Conservation (phyloP, 305 asterid genomes). For the Lippia alba region DNA sequence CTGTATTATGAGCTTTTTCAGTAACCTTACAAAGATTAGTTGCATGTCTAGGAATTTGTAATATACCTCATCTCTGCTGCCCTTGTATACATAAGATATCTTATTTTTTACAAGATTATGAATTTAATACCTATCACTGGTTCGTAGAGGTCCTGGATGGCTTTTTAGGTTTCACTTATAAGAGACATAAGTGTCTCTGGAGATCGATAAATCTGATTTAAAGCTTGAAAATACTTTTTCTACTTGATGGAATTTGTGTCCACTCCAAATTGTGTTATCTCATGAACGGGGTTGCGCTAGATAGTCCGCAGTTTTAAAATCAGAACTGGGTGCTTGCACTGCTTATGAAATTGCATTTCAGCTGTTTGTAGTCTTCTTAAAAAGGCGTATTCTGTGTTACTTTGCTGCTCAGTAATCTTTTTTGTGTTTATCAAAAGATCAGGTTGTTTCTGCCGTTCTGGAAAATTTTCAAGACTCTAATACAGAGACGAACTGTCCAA, state of each 20-base stretch:
- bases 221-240: slow-evolving; percentile 21
- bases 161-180: slow-evolving; percentile 26
- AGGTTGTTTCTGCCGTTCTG: slow-evolving; percentile 78
- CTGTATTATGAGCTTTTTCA: slow-evolving; percentile 21
- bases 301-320: slow-evolving; percentile 24
- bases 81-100: slow-evolving; percentile 15
- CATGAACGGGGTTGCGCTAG: slow-evolving; percentile 21
- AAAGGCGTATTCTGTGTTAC: slow-evolving; percentile 20
- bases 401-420: slow-evolving; percentile 40
- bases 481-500: slow-evolving; percentile 25
- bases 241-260: slow-evolving; percentile 25
- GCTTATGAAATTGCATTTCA: slow-evolving; percentile 30
- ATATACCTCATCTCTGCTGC: slow-evolving; percentile 11
- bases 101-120: slow-evolving; percentile 18
- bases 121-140: slow-evolving; percentile 21
- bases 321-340: slow-evolving; percentile 13
- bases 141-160: slow-evolving; percentile 26
- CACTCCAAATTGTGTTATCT: slow-evolving; percentile 13
- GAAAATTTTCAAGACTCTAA: slow-evolving; percentile 60
- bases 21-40: slow-evolving; percentile 14
- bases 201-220: not conserved
- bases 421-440: slow-evolving; percentile 59
- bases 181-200: slow-evolving; percentile 10
- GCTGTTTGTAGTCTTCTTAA: slow-evolving; percentile 27
- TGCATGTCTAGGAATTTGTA: slow-evolving; percentile 11